A percentile compares a stretch with the other conserved stretches of the same genome.
phyloP scores from a whole-genome alignment of 176 grass and related monocot species.

The Carex littledalei region DNA sequence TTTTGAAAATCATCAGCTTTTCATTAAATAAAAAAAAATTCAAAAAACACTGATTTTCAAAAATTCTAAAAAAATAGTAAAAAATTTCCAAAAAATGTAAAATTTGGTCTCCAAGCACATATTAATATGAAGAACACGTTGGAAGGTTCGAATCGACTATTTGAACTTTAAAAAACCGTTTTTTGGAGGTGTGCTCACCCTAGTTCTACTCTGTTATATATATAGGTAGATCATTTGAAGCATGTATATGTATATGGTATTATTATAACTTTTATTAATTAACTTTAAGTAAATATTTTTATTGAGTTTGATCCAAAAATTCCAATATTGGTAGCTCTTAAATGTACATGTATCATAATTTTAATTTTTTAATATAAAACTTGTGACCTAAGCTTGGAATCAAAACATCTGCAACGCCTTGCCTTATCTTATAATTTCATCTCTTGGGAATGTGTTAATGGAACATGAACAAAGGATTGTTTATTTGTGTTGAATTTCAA shows the following conservation, averaged over 20 bases:
- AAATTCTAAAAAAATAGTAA: too few species aligned
- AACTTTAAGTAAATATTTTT: neutral
- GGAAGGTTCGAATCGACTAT: too few species aligned
- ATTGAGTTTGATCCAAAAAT: neutral
- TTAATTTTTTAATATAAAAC: conserved; percentile 17
- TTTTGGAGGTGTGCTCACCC: too few species aligned
- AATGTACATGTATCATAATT: neutral
- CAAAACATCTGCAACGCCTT: conserved; percentile 19
- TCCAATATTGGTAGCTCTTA: neutral
- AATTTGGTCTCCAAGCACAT: too few species aligned
- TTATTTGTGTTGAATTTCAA: conserved; percentile 20
- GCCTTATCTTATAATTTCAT: neutral
- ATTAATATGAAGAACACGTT: too few species aligned
- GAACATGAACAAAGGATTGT: conserved; percentile 21
- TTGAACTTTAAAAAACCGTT: too few species aligned
- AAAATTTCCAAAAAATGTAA: too few species aligned
- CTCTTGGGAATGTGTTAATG: conserved; percentile 8
- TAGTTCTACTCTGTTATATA: too few species aligned
- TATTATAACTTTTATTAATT: neutral
- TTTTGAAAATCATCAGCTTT: too few species aligned
- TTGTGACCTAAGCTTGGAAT: conserved; percentile 29
- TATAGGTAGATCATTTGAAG: neutral
- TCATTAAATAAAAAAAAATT: too few species aligned
- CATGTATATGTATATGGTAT: neutral
- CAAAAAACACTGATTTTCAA: too few species aligned